A percentile compares a stretch with the other conserved stretches of the same genome.
Conservation (phyloP, 495 filamentous ascomycete species). For the Cercophora scortea region DNA sequence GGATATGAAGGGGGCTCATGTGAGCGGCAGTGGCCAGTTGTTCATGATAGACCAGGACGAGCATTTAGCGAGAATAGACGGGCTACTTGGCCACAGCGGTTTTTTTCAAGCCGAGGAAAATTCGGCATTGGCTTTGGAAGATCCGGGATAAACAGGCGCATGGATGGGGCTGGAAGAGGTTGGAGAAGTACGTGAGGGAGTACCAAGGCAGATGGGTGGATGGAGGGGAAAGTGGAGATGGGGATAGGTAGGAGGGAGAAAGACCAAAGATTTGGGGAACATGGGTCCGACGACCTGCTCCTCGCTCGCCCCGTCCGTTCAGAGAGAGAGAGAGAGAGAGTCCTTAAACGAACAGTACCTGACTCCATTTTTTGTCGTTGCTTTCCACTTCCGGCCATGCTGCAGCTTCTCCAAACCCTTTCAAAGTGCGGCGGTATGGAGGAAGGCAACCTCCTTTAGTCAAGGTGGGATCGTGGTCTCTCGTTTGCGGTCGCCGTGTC, state of each 20-base stretch:
- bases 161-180: conserved; percentile 6
- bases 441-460: background rate
- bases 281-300: background rate
- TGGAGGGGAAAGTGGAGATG: conserved; percentile 8
- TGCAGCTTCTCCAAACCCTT: too few relatives aligned
- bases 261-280: background rate
- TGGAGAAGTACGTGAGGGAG: conserved; percentile 21
- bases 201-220: conserved; percentile 1
- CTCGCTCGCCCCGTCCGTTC: too few relatives aligned
- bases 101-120: conserved; percentile 6
- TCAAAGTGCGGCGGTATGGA: background rate
- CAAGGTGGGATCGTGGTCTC: background rate
- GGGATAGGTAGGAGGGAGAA: background rate
- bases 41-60: background rate
- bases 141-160: conserved; percentile 35
- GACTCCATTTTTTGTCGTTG: too few relatives aligned
- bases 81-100: background rate
- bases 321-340: background rate
- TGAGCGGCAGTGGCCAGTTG: too few relatives aligned
- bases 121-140: conserved; percentile 26
- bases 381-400: too few relatives aligned
- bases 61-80: background rate
- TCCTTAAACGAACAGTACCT: background rate
- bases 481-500: background rate
- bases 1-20: background rate